phyloP scores from a whole-genome alignment of 148 eudicot genomes.

The Silene uniflora region DNA sequence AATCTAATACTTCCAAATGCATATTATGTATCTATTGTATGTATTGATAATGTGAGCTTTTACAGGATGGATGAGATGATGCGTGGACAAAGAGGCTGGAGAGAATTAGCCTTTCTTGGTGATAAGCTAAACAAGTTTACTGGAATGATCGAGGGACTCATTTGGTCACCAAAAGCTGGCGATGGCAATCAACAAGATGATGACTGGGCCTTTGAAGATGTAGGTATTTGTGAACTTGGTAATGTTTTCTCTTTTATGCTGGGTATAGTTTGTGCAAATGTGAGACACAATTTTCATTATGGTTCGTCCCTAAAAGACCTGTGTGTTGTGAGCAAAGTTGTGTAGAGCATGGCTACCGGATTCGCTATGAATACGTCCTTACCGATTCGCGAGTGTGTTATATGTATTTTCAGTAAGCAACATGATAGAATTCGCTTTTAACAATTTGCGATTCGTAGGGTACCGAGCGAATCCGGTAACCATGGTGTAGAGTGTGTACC shows the following conservation, averaged over 20 bases:
- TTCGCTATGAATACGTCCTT: too few relatives aligned
- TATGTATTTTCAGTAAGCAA: too few relatives aligned
- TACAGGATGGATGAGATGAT: slow-evolving; percentile 99
- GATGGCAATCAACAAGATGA: slow-evolving; percentile 63
- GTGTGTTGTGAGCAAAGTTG: too few relatives aligned
- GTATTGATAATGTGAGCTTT: slow-evolving; percentile 14
- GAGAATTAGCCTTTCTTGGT: slow-evolving; percentile 87
- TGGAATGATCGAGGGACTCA: slow-evolving; percentile 94
- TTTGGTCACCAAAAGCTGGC: slow-evolving; percentile 90
- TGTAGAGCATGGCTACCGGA: too few relatives aligned
- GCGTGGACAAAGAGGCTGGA: slow-evolving; percentile 99
- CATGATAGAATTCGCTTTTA: too few relatives aligned
- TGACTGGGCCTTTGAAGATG: slow-evolving; percentile 97
- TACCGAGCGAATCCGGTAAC: too few relatives aligned
- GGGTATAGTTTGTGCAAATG: too few relatives aligned
- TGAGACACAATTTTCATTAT: too few relatives aligned
- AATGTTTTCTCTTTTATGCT: not conserved
- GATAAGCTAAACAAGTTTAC: slow-evolving; percentile 92
- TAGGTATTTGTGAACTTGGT: slow-evolving; percentile 24
- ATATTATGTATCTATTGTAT: not conserved
- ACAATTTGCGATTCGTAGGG: too few relatives aligned
- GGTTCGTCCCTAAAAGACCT: too few relatives aligned
- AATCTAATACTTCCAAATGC: not conserved
- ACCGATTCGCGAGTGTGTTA: too few relatives aligned
- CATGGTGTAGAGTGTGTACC: too few relatives aligned